A percentile compares a stretch with the other conserved stretches of the same genome.
Evolutionary conservation across 1,284 basidiomycete genomes (phyloP).

Genomic region (Rhodotorula sp.): DNA sequence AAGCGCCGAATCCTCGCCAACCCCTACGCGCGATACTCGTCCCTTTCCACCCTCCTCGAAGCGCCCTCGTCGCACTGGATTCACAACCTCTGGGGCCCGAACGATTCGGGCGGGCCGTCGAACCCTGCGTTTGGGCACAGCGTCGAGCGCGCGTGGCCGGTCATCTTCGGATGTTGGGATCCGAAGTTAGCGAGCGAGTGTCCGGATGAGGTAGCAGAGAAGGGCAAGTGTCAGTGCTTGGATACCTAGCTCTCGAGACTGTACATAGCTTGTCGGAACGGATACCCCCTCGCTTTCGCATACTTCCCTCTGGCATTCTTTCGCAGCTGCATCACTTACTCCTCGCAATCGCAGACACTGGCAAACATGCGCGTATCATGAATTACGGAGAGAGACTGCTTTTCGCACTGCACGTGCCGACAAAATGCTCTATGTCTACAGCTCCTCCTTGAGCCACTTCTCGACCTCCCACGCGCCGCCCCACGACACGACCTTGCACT

Average conservation of each 20-base stretch:
- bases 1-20: constrained; percentile 42
- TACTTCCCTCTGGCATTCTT: too few relatives aligned
- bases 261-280: too few relatives aligned
- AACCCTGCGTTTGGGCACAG: constrained; percentile 44
- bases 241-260: constrained; percentile 8
- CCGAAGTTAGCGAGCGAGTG: constrained; percentile 38
- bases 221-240: constrained; percentile 40
- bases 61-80: constrained; percentile 42
- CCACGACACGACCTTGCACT: constrained; percentile 76
- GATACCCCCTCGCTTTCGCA: too few relatives aligned
- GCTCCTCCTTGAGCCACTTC: constrained; percentile 60
- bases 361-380: too few relatives aligned
- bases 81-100: constrained; percentile 42
- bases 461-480: constrained; percentile 92
- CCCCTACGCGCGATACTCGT: constrained; percentile 39
- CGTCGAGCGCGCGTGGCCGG: constrained; percentile 43
- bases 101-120: constrained; percentile 40
- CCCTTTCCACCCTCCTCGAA: constrained; percentile 30
- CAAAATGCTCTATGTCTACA: neutral
- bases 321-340: too few relatives aligned
- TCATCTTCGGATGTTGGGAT: constrained; percentile 41
- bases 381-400: too few relatives aligned
- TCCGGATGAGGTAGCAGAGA: constrained; percentile 27
- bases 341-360: too few relatives aligned
- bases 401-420: too few relatives aligned